phyloP scores from a whole-genome alignment of 805 yeast species.

The Saitoella complicata region DNA sequence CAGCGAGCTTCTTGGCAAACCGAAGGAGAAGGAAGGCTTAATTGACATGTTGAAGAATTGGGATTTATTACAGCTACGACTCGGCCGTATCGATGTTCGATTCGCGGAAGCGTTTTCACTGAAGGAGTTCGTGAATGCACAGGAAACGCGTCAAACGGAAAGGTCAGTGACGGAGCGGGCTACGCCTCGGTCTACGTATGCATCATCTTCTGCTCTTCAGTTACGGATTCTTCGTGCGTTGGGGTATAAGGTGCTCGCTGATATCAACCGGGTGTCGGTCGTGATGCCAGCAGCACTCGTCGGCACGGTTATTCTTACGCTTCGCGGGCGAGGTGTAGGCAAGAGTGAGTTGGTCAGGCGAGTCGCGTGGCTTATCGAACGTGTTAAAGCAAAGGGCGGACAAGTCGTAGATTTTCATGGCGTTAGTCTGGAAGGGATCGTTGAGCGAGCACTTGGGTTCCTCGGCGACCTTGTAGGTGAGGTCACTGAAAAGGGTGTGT shows the following conservation, averaged over 20 bases:
- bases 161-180: conserved; percentile 1
- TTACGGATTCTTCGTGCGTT: conserved; percentile 28
- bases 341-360: conserved; percentile 20
- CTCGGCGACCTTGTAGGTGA: conserved; percentile 23
- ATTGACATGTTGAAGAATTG: conserved; percentile 22
- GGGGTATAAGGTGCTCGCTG: conserved; percentile 38
- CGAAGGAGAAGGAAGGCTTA: conserved; percentile 38
- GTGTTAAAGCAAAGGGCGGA: conserved; percentile 24
- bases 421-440: conserved; percentile 19
- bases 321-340: conserved; percentile 26
- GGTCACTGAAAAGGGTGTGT: conserved; percentile 18
- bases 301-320: conserved; percentile 30
- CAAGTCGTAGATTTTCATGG: conserved; percentile 23
- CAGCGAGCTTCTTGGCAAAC: conserved; percentile 39
- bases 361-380: conserved; percentile 22
- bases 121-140: conserved; percentile 17
- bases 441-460: conserved; percentile 25
- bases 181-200: conserved; percentile 5
- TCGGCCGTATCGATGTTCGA: conserved; percentile 28
- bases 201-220: conserved; percentile 7
- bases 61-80: conserved; percentile 19
- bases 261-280: conserved; percentile 33
- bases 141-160: conserved; percentile 11
- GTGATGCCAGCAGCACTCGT: conserved; percentile 40
- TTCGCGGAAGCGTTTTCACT: conserved; percentile 29